Percentiles rank a stretch among this genome's conserved stretches.
These are phyloP conservation scores for Vitis vinifera DNA, from an alignment of 164 flowering plant genomes.

Conservation along the genomic window ASM3070453v1 NC_081815.1:300001-300500, in stretches of 20 bases:
- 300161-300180: neutral
- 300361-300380: constrained; percentile 64
- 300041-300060: no score
- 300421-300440: constrained; percentile 50
- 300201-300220: neutral
- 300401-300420: constrained; percentile 99
- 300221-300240: neutral
- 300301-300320: constrained; percentile 95
- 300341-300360: constrained; percentile 61
- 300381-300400: constrained; percentile 88
- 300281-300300: constrained; percentile 88
- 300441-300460: neutral
- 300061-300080: neutral
- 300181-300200: neutral
- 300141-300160: neutral
- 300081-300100: neutral
- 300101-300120: no score
- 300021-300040: no score
- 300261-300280: constrained; percentile 85
- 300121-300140: neutral
- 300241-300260: constrained; percentile 71
- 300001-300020: no score
- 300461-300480: neutral
- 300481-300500: neutral
- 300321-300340: constrained; percentile 91